Base-by-base conservation (phyloP, 306 rosid genomes). In the Lagenaria siceraria region DNA sequence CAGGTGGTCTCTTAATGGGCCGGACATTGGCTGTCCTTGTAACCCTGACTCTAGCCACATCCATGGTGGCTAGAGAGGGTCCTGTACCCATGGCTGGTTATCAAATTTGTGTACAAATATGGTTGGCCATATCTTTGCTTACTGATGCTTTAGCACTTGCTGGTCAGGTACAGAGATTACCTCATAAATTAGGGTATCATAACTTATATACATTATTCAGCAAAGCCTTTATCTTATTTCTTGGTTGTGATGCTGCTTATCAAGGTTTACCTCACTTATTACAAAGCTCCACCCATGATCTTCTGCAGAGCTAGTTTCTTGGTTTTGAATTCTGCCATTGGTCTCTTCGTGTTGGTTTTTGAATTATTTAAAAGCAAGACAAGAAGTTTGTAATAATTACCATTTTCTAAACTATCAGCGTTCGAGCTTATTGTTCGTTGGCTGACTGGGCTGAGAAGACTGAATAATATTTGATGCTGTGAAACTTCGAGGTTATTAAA, bases 101-200 rank as follows among this genome's bases (percentile, higher is more conserved):
- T 89, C 97, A 95, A 87, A 90, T 95, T 82, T 86, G 94, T 84
- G 79, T 89, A 78, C 81, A 95, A 89, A 91, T 92, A 84, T 92
- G 99, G 99, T 63, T 92, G 91, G 91, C 97, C 42, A 46, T 90
- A 61, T 95, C 99, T 76, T 82, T 95, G 88, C 91, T 95, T 78
- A 95, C 90, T 19, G 99, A 95, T 89, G 97, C 97, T 51, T 77
- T 95, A 75, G 97, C 99, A 5, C 93, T 95, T 79, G 91, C 99
- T 86, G 98, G 93, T 78, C 98, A 94, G 97, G 98, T 89, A 79
- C 71, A 84, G 19, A 64, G 77, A 65, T 85, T 22, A 65, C 72
- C 49, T 43, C n/a, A 35, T 33, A 10, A 25, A 40, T 58, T 42
- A 58, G 10, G 78, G 52, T 53, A 27, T 49, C 29, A n/a, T 60